phyloP scores from a whole-genome alignment of 352 stramenopile genomes.

The Saprolegnia parasitica region DNA sequence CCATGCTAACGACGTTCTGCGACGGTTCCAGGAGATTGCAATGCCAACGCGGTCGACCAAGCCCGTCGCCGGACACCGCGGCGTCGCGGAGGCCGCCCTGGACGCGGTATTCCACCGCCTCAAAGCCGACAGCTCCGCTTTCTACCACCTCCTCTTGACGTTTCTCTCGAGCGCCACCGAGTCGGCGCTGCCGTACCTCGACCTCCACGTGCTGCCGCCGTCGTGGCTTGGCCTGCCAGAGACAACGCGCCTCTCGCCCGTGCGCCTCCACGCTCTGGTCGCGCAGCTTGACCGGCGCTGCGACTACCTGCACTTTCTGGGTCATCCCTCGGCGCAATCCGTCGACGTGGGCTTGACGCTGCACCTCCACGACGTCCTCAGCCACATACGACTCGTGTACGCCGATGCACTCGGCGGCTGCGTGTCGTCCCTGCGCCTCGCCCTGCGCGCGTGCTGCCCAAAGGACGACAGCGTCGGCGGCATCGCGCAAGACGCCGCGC shows the following conservation, averaged over 20 bases:
- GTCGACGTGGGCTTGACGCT: slow-evolving; percentile 5
- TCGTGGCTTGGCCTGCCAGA: slow-evolving; percentile 5
- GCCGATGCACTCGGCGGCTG: background rate
- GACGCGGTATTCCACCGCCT: slow-evolving; percentile 1
- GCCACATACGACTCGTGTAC: slow-evolving; percentile 1
- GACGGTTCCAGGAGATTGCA: background rate
- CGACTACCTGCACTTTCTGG: slow-evolving; percentile 4
- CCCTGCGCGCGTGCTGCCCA: background rate
- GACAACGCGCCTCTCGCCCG: background rate
- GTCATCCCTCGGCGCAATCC: background rate
- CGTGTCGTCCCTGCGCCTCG: slow-evolving; percentile 3
- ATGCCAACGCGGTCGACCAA: background rate
- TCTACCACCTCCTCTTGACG: slow-evolving; percentile 1
- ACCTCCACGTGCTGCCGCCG: background rate
- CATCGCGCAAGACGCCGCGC: background rate
- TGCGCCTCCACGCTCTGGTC: background rate
- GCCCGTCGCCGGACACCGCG: background rate
- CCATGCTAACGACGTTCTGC: background rate
- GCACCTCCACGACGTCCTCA: background rate
- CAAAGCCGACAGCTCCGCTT: slow-evolving; percentile 4
- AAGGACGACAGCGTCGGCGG: background rate
- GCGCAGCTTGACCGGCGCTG: background rate
- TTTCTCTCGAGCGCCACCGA: background rate
- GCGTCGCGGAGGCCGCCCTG: background rate
- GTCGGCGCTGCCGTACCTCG: background rate